Base-by-base conservation (phyloP, 306 rosid species). In the Malus fusca region DNA sequence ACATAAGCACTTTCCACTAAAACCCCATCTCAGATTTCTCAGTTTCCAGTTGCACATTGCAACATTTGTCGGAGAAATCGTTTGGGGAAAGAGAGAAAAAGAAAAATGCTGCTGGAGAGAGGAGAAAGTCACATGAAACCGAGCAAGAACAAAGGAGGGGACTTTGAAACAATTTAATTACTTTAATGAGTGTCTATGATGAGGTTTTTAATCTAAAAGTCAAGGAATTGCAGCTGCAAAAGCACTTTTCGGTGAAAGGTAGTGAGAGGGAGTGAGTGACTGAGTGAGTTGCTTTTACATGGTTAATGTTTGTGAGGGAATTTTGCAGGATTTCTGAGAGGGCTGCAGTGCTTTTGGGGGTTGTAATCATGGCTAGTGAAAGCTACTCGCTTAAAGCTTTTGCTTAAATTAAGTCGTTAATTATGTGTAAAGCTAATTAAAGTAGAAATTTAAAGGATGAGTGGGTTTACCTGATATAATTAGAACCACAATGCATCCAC, bases 161-260 rank as follows among this genome's bases (percentile, higher is more conserved):
- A 81, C 85, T 80, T 74, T 75, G 76, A 63, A 75, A 81, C 77
- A 80, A 25, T 60, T 4, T 25, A 66, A 28, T 22, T 80, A 80
- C 84, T 82, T 88, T 86, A 88, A 76, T 75, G 88, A 81, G 80
- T 79, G 90, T 58, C 82, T 86, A 87, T 86, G 82, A 85, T 84
- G 83, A 70, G 77, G 55, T 51, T 44, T 71, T 83, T 68, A 76
- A 75, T 72, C 75, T 2, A 35, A 77, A 90, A 87, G 98, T 89
- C 97, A 87, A 92, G 86, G 71, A 76, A 82, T 81, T 74, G 75
- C 68, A 83, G 85, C 85, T 83, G 82, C 80, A 81, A 22, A 75
- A 73, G 79, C 86, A 89, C 98, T 92, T 92, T 96, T 90, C 97
- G 97, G 99, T 96, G 96, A 89, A 90, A 89, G 91, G 82, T 79